Conservation (phyloP, 129 eudicot genomes). For the Flaveria sonorensis region DNA sequence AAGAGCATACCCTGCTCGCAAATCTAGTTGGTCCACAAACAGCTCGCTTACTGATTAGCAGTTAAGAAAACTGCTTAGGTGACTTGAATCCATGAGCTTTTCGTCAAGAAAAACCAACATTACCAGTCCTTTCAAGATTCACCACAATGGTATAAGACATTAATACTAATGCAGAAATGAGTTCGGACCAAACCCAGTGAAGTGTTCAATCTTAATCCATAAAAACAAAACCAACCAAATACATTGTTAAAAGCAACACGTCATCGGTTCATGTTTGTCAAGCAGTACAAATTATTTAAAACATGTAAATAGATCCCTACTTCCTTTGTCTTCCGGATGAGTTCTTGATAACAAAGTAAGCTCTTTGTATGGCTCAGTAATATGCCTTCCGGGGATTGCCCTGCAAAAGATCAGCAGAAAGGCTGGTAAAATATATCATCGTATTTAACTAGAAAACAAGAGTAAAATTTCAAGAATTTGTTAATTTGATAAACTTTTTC, state of each 20-base stretch:
- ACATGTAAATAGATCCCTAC: conserved; percentile 16
- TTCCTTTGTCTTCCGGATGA: conserved; percentile 21
- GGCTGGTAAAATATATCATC: background rate
- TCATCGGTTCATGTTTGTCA: conserved; percentile 11
- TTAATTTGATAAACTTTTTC: background rate
- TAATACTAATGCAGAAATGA: background rate
- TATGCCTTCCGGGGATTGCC: conserved; percentile 45
- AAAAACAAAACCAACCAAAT: conserved; percentile 11
- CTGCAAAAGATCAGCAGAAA: conserved; percentile 28
- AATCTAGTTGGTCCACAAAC: too few species aligned
- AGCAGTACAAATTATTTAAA: conserved; percentile 18
- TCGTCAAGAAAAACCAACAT: background rate
- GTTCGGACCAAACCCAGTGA: background rate
- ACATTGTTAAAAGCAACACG: conserved; percentile 12
- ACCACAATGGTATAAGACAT: background rate
- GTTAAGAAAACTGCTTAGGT: too few species aligned
- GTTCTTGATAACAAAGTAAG: conserved; percentile 19
- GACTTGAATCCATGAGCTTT: too few species aligned
- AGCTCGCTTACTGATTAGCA: too few species aligned
- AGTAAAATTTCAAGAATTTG: background rate
- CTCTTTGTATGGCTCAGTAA: conserved; percentile 31
- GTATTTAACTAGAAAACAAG: background rate
- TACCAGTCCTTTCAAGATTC: background rate
- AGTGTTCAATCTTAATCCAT: conserved; percentile 5
- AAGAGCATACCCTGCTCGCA: too few species aligned